A percentile compares a stretch with the other conserved stretches of the same genome.
Evolutionary conservation across 2,329 filamentous ascomycete species (phyloP).

Genomic region (Hypoxylon sp.): DNA sequence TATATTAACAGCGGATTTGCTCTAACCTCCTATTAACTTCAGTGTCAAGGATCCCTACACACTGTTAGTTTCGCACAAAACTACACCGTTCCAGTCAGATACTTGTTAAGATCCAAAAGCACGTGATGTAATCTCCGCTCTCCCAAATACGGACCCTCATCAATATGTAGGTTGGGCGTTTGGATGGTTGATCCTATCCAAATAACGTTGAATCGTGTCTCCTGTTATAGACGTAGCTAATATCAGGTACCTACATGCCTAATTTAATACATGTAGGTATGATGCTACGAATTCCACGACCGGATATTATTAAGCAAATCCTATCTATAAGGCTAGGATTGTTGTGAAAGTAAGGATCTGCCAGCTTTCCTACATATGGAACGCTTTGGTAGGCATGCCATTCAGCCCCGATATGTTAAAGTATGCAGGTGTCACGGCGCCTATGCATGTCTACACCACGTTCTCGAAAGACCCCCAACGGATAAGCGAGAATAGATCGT

Average conservation of each 20-base stretch:
- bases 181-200: constrained; percentile 13
- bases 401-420: constrained; percentile 13
- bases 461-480: constrained; percentile 38
- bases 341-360: constrained; percentile 17
- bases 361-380: constrained; percentile 12
- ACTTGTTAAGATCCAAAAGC: constrained; percentile 1
- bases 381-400: constrained; percentile 11
- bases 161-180: constrained; percentile 4
- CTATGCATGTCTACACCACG: constrained; percentile 49
- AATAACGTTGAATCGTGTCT: neutral
- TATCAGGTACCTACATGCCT: neutral
- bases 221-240: neutral
- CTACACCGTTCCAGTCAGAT: neutral
- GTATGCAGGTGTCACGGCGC: constrained; percentile 49
- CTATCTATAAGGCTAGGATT: constrained; percentile 12
- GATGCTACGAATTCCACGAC: constrained; percentile 12
- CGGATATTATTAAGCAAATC: constrained; percentile 27
- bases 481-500: constrained; percentile 32
- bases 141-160: constrained; percentile 9
- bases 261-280: constrained; percentile 5
- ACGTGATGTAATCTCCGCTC: constrained; percentile 10
- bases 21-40: constrained; percentile 7
- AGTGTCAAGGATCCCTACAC: constrained; percentile 21
- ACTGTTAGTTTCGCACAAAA: constrained; percentile 7
- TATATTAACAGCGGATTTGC: neutral